Conservation (phyloP, 805 yeast genomes). For the Brettanomyces sp. region DNA sequence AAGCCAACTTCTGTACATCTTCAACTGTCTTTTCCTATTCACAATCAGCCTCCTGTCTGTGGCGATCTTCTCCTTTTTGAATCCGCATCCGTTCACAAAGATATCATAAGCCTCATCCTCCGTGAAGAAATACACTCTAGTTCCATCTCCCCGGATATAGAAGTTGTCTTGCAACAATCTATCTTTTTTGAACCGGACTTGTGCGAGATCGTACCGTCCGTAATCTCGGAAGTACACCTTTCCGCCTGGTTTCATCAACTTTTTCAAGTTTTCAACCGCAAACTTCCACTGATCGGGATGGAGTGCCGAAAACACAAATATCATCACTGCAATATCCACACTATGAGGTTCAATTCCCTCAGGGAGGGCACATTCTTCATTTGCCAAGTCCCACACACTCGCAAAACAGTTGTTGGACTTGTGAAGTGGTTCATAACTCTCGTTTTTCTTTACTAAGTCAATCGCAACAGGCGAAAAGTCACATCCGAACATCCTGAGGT, state of each 20-base stretch:
- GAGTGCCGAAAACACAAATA: constrained; percentile 87
- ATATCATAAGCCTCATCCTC: constrained; percentile 81
- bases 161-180: constrained; percentile 85
- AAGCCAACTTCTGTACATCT: constrained; percentile 95
- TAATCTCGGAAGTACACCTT: constrained; percentile 83
- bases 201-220: constrained; percentile 94
- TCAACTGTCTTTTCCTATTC: constrained; percentile 82
- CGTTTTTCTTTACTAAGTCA: constrained; percentile 64
- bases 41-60: constrained; percentile 87
- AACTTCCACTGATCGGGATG: constrained; percentile 85
- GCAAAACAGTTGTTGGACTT: constrained; percentile 46
- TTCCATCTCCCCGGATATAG: constrained; percentile 95
- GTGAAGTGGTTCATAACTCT: constrained; percentile 38
- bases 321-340: constrained; percentile 88
- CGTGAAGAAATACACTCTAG: constrained; percentile 93
- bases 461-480: constrained; percentile 90
- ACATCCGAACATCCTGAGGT: constrained; percentile 68
- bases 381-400: constrained; percentile 92
- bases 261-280: constrained; percentile 64
- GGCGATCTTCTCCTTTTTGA: constrained; percentile 67
- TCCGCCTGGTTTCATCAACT: constrained; percentile 88
- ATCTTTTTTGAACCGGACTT: constrained; percentile 83
- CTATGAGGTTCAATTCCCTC: constrained; percentile 75
- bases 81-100: constrained; percentile 45
- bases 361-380: constrained; percentile 64